Base-by-base conservation (phyloP, 2,329 filamentous ascomycete species). In the Nothopassalora personata region DNA sequence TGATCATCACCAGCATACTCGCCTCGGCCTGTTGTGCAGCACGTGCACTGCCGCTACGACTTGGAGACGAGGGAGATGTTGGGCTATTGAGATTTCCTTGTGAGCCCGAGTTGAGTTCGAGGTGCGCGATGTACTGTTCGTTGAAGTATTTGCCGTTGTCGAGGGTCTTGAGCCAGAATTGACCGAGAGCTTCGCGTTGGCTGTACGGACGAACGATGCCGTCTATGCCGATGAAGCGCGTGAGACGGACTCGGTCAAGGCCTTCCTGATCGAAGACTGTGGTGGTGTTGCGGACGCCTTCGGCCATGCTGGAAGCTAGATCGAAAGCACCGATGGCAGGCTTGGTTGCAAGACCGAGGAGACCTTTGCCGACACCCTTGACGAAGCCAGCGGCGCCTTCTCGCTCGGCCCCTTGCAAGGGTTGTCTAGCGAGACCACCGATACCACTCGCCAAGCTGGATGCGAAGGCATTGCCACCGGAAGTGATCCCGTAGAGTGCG, bases 71-170 rank as follows among this genome's bases (percentile, higher is more conserved):
- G 27, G 56, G 45, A n/a, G 47, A 49, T 31, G 49, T 63, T 53
- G 51, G 56, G 51, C 46, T 60, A 43, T 57, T 58, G 18, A 53
- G 45, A 51, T 72, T 72, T 95, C 92, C 73, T 94, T 90, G 61
- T 87, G 91, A 89, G 49, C 70, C 71, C 7, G 67, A 68, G 53
- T 73, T 71, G 28, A 99, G 83, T 75, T 99, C 93, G 4, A 99
- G 81, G 72, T 99, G 95, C 4, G 92, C 95, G 73, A 99, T 94
- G 77, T 99, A 99, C 72, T 91, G 84, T 75, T 99, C 94, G 76
- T 96, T 88, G 83, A 99, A 99, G 80, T 93, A 97, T 74, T 92
- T 94, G 62, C 94, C 94, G 65, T 97, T 94, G 76, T 99, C 94
- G 10, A 96, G 86, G 60, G 96, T 96, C 81, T 99, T 99, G 64